Evolutionary conservation across 495 filamentous ascomycete genomes (phyloP).

Genomic region (Penicillium angulare): DNA sequence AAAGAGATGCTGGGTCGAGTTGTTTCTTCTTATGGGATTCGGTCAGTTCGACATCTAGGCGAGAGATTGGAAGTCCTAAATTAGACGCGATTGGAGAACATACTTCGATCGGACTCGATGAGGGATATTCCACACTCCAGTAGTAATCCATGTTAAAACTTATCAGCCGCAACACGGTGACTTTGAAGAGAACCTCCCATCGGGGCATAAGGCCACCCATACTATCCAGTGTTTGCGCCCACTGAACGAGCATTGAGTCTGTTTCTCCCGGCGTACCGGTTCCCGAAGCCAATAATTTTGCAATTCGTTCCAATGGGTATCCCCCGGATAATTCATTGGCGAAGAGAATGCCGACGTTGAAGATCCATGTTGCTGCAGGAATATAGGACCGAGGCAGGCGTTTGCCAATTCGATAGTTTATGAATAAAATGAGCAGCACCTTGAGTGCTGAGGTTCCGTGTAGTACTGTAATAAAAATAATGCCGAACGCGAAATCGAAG

Average conservation of each 20-base stretch:
- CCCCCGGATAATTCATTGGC: slow-evolving; percentile 82
- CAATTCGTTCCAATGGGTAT: slow-evolving; percentile 67
- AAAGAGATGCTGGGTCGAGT: slow-evolving; percentile 79
- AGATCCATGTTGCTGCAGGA: slow-evolving; percentile 82
- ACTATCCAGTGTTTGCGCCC: slow-evolving; percentile 67
- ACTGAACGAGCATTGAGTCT: slow-evolving; percentile 43
- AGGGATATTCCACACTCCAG: slow-evolving; percentile 74
- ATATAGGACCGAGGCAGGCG: slow-evolving; percentile 63
- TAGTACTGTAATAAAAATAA: slow-evolving; percentile 71
- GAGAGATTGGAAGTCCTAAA: neutral
- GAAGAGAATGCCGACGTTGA: slow-evolving; percentile 84
- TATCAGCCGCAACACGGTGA: slow-evolving; percentile 89
- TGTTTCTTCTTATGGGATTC: slow-evolving; percentile 93
- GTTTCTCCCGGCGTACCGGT: slow-evolving; percentile 24
- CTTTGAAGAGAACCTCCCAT: slow-evolving; percentile 96
- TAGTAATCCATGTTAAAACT: slow-evolving; percentile 98
- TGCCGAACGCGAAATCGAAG: slow-evolving; percentile 82
- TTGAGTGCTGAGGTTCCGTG: slow-evolving; percentile 87
- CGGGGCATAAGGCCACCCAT: slow-evolving; percentile 78
- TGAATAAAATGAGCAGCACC: slow-evolving; percentile 70
- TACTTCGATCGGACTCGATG: slow-evolving; percentile 80
- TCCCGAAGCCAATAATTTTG: slow-evolving; percentile 46
- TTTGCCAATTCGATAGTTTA: slow-evolving; percentile 80
- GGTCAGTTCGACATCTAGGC: slow-evolving; percentile 35
- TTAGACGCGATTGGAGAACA: slow-evolving; percentile 23